phyloP scores from a whole-genome alignment of 2,329 filamentous ascomycete species.

The Hymenoscyphus scutula region DNA sequence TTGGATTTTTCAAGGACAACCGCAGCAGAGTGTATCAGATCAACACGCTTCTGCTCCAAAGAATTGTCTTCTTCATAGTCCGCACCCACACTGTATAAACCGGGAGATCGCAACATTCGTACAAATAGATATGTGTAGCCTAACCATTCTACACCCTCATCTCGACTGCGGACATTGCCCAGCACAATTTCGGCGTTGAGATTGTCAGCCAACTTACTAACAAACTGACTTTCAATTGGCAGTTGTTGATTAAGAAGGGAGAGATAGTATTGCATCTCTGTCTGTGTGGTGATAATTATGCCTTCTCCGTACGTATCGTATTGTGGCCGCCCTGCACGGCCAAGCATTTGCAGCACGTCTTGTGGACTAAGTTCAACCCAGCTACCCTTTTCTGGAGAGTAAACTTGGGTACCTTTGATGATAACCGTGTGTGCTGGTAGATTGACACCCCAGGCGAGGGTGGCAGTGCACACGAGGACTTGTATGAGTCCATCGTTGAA shows the following conservation, averaged over 20 bases:
- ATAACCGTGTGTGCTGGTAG: slow-evolving; percentile 96
- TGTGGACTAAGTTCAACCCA: slow-evolving; percentile 98
- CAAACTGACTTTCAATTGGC: slow-evolving; percentile 94
- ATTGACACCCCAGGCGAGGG: slow-evolving; percentile 99
- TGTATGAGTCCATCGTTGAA: slow-evolving; percentile 90
- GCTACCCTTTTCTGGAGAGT: slow-evolving; percentile 96
- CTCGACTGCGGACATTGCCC: slow-evolving; percentile 84
- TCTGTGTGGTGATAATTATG: slow-evolving; percentile 96
- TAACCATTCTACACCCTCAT: slow-evolving; percentile 98
- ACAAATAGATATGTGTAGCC: slow-evolving; percentile 98
- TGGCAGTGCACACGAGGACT: slow-evolving; percentile 94
- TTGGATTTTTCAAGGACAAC: slow-evolving; percentile 81
- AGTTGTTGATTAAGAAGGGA: slow-evolving; percentile 95
- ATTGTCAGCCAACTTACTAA: slow-evolving; percentile 90
- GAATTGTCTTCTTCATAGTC: slow-evolving; percentile 93
- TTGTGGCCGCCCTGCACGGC: slow-evolving; percentile 91
- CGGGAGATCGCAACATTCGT: slow-evolving; percentile 93
- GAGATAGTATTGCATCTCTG: slow-evolving; percentile 94
- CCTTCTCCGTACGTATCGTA: slow-evolving; percentile 98
- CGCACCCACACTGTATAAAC: slow-evolving; percentile 89
- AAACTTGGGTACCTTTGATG: slow-evolving; percentile 97
- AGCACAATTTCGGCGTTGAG: slow-evolving; percentile 95
- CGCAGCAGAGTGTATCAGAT: slow-evolving; percentile 92
- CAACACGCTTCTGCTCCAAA: slow-evolving; percentile 95
- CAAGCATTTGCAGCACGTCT: slow-evolving; percentile 97